Conservation (phyloP, 768 basidiomycete genomes). For the Suillus alpinus region DNA sequence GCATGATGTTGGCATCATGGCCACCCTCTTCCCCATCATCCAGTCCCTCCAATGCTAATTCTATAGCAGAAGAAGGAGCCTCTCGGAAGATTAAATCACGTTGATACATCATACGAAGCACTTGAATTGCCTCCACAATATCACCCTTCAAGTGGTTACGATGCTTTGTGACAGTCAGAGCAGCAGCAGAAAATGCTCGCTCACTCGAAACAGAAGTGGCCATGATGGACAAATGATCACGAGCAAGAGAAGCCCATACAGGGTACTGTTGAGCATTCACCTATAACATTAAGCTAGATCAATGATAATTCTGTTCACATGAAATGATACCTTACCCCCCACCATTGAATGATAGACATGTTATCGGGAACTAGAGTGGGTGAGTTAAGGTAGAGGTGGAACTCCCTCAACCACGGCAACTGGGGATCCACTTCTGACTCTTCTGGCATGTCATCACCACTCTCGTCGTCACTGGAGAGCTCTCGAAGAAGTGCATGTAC, state of each 20-base stretch:
- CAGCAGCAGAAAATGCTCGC: conserved; percentile 32
- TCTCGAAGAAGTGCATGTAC: neutral
- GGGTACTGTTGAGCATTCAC: neutral
- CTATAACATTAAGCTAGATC: neutral
- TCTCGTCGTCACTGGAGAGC: neutral
- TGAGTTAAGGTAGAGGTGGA: neutral
- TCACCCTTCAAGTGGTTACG: conserved; percentile 33
- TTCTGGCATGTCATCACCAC: neutral
- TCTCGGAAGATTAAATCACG: conserved; percentile 22
- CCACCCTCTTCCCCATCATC: neutral
- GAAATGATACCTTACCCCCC: neutral
- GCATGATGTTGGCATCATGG: neutral
- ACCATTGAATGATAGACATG: neutral
- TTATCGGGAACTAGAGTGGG: neutral
- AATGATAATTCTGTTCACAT: neutral
- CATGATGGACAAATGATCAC: neutral
- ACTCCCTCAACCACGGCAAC: neutral
- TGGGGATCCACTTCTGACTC: neutral
- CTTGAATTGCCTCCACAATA: conserved; percentile 34
- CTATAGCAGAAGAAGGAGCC: neutral
- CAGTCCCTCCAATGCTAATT: neutral
- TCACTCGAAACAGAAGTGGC: neutral
- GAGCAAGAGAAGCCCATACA: neutral
- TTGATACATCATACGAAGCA: conserved; percentile 23
- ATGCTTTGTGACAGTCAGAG: conserved; percentile 37